Evolutionary conservation across 164 flowering plant species (phyloP).

Genomic region (grape (Vitis vinifera)): DNA sequence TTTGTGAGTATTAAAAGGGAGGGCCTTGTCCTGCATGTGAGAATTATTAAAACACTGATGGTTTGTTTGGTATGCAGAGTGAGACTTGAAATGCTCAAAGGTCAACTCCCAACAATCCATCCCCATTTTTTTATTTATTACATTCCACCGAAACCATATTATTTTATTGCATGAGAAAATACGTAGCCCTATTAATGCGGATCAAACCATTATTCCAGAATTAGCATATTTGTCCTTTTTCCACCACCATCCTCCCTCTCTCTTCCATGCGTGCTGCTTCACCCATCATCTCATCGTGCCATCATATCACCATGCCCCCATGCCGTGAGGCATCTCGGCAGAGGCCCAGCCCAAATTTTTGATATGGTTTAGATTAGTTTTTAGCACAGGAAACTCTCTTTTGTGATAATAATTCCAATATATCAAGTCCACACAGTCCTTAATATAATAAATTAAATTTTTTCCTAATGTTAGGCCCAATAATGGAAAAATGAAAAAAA

Average conservation of each 20-base stretch:
- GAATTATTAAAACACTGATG: not conserved
- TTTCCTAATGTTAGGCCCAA: no score
- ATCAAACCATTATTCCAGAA: conserved; percentile 18
- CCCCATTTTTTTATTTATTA: not conserved
- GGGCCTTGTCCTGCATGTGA: conserved; percentile 1
- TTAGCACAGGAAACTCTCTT: no score
- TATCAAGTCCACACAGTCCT: no score
- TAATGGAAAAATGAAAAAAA: no score
- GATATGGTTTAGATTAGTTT: no score
- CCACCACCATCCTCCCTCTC: not conserved
- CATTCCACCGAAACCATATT: not conserved
- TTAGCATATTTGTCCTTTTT: conserved; percentile 21
- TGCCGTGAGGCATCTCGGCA: no score
- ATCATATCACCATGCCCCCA: no score
- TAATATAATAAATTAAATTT: no score
- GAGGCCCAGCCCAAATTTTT: no score
- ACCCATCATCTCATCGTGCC: no score
- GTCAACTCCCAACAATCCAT: conserved; percentile 12
- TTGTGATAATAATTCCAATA: no score
- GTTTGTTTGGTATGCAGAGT: conserved; percentile 2
- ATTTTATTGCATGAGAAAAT: conserved; percentile 9
- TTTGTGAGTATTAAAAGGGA: not conserved
- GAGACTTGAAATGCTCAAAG: conserved; percentile 8
- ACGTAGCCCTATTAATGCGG: conserved; percentile 14
- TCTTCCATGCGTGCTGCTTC: no score